Base-by-base conservation (phyloP, 2,329 filamentous ascomycete genomes). In the Fusarium virguliforme region DNA sequence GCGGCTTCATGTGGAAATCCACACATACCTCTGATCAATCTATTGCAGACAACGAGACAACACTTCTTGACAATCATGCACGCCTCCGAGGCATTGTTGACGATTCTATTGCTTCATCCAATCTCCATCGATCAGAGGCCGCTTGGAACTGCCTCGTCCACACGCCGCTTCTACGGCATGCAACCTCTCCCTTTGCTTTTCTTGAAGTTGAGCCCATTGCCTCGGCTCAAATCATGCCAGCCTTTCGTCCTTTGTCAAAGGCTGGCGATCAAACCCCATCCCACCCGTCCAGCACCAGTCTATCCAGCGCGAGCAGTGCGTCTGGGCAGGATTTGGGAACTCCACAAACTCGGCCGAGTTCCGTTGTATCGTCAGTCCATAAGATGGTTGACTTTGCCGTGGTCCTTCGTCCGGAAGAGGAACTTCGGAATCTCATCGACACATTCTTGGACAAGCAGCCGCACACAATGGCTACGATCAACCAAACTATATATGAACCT, bases 141-240 rank as follows among this genome's bases (percentile, higher is more conserved):
- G 56, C 56, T 13, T 64, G 56, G 62, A 64, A 60, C 48, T 54
- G 56, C 46, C 48, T 60, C 4, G 62, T 64, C 8, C 38, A 64
- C 22, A 54, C 32, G 12, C 55, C 56, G 6, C 55, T 64, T 46
- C 56, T 64, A 4, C 43, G 40, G 3, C 13, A 38, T 22, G 15
- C 30, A 55, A 30, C 38, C 24, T 40, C 18, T 15, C 8, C 6
- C 15, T 60, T 46, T 55, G 15, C 38, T 15, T 64, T 53, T 15
- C 37, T 64, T n/a, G 46, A 59, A 4, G 62, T 55, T 8, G 62
- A 64, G 22, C 46, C 62, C 6, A 64, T 64, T 13, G 13, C 56
- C 12, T 56, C 50, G 6, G 51, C 60, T 15, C 58, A 60, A 6
- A 53, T 60, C 32, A 53, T 40, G 43, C 43, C 55, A 22, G 32